Conservation (phyloP, 306 rosid genomes). For the Sechiopsis laciniata region DNA sequence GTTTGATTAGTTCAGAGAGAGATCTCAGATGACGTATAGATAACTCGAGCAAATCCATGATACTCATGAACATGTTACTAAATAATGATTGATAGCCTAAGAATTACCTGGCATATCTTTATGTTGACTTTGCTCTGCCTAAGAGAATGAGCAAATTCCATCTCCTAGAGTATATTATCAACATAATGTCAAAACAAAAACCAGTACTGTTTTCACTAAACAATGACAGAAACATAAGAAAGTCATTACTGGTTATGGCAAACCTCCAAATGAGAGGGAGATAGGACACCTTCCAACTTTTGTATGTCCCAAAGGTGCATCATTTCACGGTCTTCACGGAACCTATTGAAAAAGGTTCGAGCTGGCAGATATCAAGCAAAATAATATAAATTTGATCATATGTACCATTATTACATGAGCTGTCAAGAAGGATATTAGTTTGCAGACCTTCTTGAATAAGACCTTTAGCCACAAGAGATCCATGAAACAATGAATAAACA, state of each 20-base stretch:
- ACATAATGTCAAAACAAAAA: conserved; percentile 9
- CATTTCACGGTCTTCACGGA: conserved; percentile 88
- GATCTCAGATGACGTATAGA: not conserved
- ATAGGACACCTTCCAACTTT: conserved; percentile 87
- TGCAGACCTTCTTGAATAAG: conserved; percentile 75
- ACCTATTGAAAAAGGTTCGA: conserved; percentile 63
- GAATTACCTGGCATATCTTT: conserved; percentile 82
- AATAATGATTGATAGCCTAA: conserved; percentile 24
- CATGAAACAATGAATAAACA: conserved; percentile 88
- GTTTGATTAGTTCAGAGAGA: not conserved
- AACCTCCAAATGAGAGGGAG: conserved; percentile 84
- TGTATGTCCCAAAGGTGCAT: conserved; percentile 78
- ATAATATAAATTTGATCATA: conserved; percentile 18
- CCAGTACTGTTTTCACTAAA: not conserved
- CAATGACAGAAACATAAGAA: conserved; percentile 4
- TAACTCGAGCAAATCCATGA: not conserved
- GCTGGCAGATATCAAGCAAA: conserved; percentile 45
- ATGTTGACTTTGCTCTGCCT: conserved; percentile 83
- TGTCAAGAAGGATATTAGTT: conserved; percentile 12
- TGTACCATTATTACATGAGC: not conserved
- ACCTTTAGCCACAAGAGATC: conserved; percentile 91
- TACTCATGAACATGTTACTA: conserved; percentile 15
- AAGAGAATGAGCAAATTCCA: conserved; percentile 92
- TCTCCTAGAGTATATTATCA: conserved; percentile 53
- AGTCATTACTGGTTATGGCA: conserved; percentile 2